phyloP scores from a whole-genome alignment of 176 grass and related monocot species.

The Themeda triandra region DNA sequence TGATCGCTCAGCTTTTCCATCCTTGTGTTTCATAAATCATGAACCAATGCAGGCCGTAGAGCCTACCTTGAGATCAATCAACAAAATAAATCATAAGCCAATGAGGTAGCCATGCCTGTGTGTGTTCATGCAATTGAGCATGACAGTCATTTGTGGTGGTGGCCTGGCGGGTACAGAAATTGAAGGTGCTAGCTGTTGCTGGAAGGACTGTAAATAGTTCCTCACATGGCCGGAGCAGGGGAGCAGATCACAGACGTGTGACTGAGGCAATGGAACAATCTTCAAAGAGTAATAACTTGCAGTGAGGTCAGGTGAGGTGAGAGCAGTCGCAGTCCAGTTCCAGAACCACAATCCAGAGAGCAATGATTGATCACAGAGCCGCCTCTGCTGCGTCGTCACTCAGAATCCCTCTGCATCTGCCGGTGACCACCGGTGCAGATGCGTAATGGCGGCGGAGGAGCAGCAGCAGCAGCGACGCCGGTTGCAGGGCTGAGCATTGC shows the following conservation, averaged over 20 bases:
- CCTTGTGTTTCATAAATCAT: not conserved
- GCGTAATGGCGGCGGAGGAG: not conserved
- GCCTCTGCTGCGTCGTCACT: not conserved
- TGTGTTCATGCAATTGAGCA: not conserved
- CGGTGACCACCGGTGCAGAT: not conserved
- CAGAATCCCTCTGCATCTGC: not conserved
- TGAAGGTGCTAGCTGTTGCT: not conserved
- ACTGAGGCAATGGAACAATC: not conserved
- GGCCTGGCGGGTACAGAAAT: conserved; percentile 22
- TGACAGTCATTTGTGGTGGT: not conserved
- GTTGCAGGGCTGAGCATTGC: not conserved
- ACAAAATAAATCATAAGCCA: too few species aligned
- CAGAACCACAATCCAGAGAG: not conserved
- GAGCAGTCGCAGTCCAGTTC: too few species aligned
- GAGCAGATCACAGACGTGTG: not conserved
- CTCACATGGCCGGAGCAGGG: conserved; percentile 20
- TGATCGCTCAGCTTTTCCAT: not conserved
- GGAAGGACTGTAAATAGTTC: not conserved
- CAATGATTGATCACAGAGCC: not conserved
- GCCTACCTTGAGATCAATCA: too few species aligned
- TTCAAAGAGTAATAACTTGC: not conserved
- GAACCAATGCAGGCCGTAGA: not conserved
- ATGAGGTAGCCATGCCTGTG: not conserved
- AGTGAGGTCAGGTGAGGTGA: not conserved
- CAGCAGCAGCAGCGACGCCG: not conserved